Evolutionary conservation across 768 basidiomycete species (phyloP).

Genomic region (Tricholoma saponaceum): DNA sequence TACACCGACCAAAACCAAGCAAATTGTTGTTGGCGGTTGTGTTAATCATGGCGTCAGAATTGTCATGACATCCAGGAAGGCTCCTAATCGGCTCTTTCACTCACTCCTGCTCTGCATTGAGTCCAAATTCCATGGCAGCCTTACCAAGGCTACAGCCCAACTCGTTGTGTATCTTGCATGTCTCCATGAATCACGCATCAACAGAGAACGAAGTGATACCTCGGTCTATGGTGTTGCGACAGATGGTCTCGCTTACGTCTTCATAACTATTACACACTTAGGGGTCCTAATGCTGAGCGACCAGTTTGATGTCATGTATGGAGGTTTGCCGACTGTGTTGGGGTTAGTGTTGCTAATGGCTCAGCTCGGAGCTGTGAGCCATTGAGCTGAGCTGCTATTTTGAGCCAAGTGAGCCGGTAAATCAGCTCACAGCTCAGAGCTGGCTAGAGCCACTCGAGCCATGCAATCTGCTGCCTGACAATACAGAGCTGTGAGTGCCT

Average conservation of each 20-base stretch:
- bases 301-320: slow-evolving; percentile 8
- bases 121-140: slow-evolving; percentile 9
- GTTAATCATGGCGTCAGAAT: slow-evolving; percentile 8
- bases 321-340: slow-evolving; percentile 7
- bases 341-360: too few species aligned
- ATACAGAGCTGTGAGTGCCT: too few species aligned
- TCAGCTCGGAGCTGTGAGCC: too few species aligned
- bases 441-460: too few species aligned
- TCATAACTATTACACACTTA: slow-evolving; percentile 13
- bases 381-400: too few species aligned
- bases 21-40: slow-evolving; percentile 3
- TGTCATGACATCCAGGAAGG: not conserved
- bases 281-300: slow-evolving; percentile 11
- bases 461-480: too few species aligned
- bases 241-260: slow-evolving; percentile 12
- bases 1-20: not conserved
- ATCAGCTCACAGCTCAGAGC: too few species aligned
- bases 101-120: slow-evolving; percentile 13
- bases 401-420: too few species aligned
- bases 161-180: slow-evolving; percentile 13
- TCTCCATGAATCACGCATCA: slow-evolving; percentile 15
- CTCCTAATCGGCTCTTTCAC: slow-evolving; percentile 9
- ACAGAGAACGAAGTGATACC: slow-evolving; percentile 10
- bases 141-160: slow-evolving; percentile 9
- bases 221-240: slow-evolving; percentile 15